These are phyloP conservation scores for Polyporus tsugae DNA, from an alignment of 1,284 basidiomycete species.

Conservation along the genomic window DNA sequence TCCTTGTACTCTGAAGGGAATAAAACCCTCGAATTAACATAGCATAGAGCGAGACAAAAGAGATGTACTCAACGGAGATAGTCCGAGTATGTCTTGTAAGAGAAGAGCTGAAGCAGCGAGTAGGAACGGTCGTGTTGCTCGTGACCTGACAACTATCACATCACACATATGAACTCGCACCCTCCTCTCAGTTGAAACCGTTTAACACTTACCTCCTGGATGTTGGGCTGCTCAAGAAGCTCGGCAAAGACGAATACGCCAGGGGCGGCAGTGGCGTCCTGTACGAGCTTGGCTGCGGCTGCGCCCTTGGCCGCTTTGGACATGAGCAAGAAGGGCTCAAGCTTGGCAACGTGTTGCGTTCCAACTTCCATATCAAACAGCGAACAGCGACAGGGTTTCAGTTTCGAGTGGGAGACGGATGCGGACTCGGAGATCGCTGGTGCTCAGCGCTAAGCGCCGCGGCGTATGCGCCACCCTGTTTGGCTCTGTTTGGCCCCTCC, in stretches of 20 bases:
- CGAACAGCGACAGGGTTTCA: no score
- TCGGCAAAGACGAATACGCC: constrained; percentile 94
- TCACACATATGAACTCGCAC: neutral
- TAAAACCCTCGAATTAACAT: constrained; percentile 7
- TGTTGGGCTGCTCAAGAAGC: constrained; percentile 81
- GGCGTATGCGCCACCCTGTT: constrained; percentile 6
- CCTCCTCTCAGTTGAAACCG: no score
- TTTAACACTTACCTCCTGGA: constrained; percentile 72
- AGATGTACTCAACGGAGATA: constrained; percentile 59
- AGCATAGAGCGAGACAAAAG: neutral
- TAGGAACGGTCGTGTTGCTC: constrained; percentile 69
- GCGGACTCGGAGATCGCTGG: neutral
- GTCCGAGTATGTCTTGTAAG: constrained; percentile 86
- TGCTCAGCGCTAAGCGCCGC: neutral
- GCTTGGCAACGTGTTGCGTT: constrained; percentile 63
- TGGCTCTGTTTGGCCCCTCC: constrained; percentile 11
- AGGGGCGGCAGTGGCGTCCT: constrained; percentile 86
- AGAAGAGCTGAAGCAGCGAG: constrained; percentile 83
- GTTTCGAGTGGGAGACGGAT: constrained; percentile 3
- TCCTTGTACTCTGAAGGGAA: constrained; percentile 64
- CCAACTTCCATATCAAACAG: constrained; percentile 58
- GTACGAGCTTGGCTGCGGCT: constrained; percentile 87
- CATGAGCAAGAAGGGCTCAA: constrained; percentile 91
- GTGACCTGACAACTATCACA: constrained; percentile 58
- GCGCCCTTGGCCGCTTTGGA: constrained; percentile 91